Percentiles rank a stretch among this genome's conserved stretches.
Evolutionary conservation across 2,329 filamentous ascomycete species (phyloP).

Genomic region (Cercospora sesami): DNA sequence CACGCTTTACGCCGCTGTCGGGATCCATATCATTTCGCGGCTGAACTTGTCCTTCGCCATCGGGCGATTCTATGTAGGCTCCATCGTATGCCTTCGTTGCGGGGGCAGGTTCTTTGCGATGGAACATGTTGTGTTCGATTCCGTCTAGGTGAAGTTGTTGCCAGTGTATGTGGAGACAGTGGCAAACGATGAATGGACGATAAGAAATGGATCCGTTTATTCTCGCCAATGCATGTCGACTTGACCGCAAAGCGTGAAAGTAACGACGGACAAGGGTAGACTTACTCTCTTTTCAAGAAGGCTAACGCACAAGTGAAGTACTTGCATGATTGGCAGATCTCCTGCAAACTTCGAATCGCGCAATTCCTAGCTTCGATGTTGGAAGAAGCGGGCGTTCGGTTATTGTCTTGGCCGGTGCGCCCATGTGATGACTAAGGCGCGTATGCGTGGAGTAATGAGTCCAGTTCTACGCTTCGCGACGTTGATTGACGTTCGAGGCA

Average conservation of each 20-base stretch:
- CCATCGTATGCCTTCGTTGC: slow-evolving; percentile 11
- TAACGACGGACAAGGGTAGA: background rate
- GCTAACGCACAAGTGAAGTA: background rate
- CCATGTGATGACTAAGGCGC: background rate
- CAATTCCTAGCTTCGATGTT: slow-evolving; percentile 8
- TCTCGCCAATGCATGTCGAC: slow-evolving; percentile 1
- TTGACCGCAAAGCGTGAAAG: background rate
- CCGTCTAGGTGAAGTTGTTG: background rate
- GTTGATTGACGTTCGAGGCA: background rate
- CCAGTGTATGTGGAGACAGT: background rate
- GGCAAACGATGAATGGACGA: background rate
- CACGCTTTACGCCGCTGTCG: slow-evolving; percentile 66
- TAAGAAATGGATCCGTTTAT: background rate
- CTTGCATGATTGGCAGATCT: slow-evolving; percentile 3
- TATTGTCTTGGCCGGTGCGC: slow-evolving; percentile 2
- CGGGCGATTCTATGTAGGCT: background rate
- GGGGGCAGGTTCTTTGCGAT: slow-evolving; percentile 3
- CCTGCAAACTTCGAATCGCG: slow-evolving; percentile 5
- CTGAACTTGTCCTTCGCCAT: slow-evolving; percentile 7
- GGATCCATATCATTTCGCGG: slow-evolving; percentile 49
- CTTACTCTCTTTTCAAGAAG: background rate
- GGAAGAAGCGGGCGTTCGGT: slow-evolving; percentile 3
- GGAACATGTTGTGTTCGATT: background rate
- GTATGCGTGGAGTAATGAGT: background rate
- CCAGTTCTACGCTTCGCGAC: background rate